Evolutionary conservation across 441 rosid genomes (phyloP).

Genomic region (Populus tomentosa): DNA sequence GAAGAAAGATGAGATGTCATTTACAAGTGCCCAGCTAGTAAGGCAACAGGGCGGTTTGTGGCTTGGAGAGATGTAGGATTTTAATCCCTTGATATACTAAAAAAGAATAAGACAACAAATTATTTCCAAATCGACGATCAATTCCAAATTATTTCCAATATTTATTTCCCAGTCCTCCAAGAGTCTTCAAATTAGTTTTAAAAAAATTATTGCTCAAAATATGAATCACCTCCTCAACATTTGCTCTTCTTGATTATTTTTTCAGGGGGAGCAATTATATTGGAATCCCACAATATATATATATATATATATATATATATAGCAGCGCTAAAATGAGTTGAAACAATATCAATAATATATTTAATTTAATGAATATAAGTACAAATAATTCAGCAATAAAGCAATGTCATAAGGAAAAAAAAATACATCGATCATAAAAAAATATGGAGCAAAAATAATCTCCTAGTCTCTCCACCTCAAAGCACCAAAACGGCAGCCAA

Average conservation of each 20-base stretch:
- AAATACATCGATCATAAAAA: not conserved
- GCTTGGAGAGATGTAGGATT: too few relatives aligned
- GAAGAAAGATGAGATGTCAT: not conserved
- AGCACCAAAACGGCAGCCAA: conserved; percentile 10
- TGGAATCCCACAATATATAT: not conserved
- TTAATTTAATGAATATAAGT: not conserved
- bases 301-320: too few relatives aligned
- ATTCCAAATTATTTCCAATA: too few relatives aligned
- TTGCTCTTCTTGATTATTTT: too few relatives aligned
- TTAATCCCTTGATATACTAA: too few relatives aligned
- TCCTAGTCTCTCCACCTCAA: not conserved
- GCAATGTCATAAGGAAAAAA: not conserved
- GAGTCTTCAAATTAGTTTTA: too few relatives aligned
- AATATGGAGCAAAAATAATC: not conserved
- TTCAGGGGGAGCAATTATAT: not conserved
- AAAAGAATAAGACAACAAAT: too few relatives aligned
- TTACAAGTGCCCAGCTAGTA: not conserved
- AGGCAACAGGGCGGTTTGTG: not conserved
- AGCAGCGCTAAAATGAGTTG: not conserved
- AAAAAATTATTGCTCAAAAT: too few relatives aligned
- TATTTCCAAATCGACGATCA: too few relatives aligned
- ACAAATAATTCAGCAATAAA: not conserved
- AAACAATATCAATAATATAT: too few relatives aligned
- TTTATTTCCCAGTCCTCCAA: too few relatives aligned
- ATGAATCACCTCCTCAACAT: too few relatives aligned